Conservation (phyloP, 306 rosid species). For the Lathyrus tuberosus region DNA sequence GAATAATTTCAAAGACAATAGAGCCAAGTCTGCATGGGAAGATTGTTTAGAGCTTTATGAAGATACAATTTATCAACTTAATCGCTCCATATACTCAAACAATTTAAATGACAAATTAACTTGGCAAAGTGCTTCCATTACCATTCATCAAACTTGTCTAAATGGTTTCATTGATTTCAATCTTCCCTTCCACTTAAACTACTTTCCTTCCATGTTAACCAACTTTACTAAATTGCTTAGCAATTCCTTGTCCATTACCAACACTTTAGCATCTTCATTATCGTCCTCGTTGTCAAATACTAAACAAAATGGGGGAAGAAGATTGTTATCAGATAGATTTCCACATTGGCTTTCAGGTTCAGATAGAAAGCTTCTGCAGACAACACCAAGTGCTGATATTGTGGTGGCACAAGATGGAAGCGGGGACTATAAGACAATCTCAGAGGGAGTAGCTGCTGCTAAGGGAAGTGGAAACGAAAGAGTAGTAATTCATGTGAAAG, state of each 20-base stretch:
- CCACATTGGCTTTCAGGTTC: slow-evolving; percentile 61
- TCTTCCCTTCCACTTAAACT: slow-evolving; percentile 42
- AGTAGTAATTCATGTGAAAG: slow-evolving; percentile 63
- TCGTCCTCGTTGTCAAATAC: background rate
- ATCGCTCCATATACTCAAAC: too few relatives aligned
- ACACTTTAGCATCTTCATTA: slow-evolving; percentile 25
- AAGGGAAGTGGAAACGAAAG: slow-evolving; percentile 45
- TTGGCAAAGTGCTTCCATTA: slow-evolving; percentile 76
- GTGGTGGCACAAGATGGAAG: slow-evolving; percentile 78
- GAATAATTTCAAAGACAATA: too few relatives aligned
- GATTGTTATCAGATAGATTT: slow-evolving; percentile 46
- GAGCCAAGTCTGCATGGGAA: too few relatives aligned
- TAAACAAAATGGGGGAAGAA: slow-evolving; percentile 46
- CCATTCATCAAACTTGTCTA: slow-evolving; percentile 76
- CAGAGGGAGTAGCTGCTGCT: slow-evolving; percentile 59
- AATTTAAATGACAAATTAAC: slow-evolving; percentile 53
- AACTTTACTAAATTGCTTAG: slow-evolving; percentile 75
- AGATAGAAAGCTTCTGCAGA: slow-evolving; percentile 61
- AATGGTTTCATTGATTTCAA: slow-evolving; percentile 66
- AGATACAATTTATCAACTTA: too few relatives aligned
- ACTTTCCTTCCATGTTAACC: slow-evolving; percentile 52
- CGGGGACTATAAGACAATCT: slow-evolving; percentile 59
- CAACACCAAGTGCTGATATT: slow-evolving; percentile 44
- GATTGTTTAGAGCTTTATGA: too few relatives aligned
- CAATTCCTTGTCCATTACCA: slow-evolving; percentile 65